phyloP scores from a whole-genome alignment of 2,329 filamentous ascomycete species.

The Calcarisporium arbuscula region DNA sequence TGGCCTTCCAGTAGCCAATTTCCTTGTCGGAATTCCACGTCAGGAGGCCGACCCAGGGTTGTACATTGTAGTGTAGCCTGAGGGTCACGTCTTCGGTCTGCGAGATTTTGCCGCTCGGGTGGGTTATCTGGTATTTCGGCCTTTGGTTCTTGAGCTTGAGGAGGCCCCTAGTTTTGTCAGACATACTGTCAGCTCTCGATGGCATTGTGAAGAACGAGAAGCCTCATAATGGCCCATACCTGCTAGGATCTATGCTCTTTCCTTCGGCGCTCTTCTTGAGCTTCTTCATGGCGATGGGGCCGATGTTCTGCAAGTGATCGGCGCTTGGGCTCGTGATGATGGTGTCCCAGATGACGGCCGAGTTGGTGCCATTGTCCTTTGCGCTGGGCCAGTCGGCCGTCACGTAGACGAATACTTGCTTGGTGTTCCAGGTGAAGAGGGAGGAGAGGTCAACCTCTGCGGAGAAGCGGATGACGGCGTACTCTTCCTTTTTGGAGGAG shows the following conservation, averaged over 20 bases:
- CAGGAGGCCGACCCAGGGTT: slow-evolving; percentile 89
- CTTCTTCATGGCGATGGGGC: slow-evolving; percentile 55
- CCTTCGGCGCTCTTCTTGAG: slow-evolving; percentile 52
- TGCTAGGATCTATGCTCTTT: slow-evolving; percentile 53
- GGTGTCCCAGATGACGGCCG: slow-evolving; percentile 90
- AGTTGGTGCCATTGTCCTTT: slow-evolving; percentile 45
- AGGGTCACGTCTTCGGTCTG: slow-evolving; percentile 68
- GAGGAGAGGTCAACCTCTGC: slow-evolving; percentile 84
- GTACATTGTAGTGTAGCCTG: slow-evolving; percentile 88
- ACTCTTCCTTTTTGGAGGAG: slow-evolving; percentile 86
- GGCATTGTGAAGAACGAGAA: background rate
- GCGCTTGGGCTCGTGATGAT: slow-evolving; percentile 77
- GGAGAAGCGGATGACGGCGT: slow-evolving; percentile 89
- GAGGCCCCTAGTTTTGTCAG: slow-evolving; percentile 50
- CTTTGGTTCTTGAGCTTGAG: slow-evolving; percentile 76
- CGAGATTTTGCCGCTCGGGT: slow-evolving; percentile 74
- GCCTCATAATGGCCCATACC: too few species aligned
- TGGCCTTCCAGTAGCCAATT: slow-evolving; percentile 56
- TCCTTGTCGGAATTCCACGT: slow-evolving; percentile 66
- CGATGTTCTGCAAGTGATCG: slow-evolving; percentile 54
- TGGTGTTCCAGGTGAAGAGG: slow-evolving; percentile 99
- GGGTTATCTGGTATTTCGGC: slow-evolving; percentile 96
- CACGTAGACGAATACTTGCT: slow-evolving; percentile 95
- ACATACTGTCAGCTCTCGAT: slow-evolving; percentile 4
- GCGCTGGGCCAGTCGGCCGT: slow-evolving; percentile 63